Conservation (phyloP, 805 yeast genomes). For the Barnettozyma wickerhamii region DNA sequence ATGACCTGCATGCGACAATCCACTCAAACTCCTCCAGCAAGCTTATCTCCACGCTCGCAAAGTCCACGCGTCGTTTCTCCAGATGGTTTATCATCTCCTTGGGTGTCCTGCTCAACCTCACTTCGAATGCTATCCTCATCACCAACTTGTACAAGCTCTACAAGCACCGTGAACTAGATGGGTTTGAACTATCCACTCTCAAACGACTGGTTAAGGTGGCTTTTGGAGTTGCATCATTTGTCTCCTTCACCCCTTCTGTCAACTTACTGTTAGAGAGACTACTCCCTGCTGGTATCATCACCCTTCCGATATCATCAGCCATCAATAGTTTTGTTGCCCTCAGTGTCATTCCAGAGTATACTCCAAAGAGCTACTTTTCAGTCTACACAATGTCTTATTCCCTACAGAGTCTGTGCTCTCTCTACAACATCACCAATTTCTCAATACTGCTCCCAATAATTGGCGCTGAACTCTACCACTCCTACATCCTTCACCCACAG, state of each 20-base stretch:
- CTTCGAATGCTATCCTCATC: conserved; percentile 7
- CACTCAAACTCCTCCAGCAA: not conserved
- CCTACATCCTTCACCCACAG: conserved; percentile 14
- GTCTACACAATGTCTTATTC: too few species aligned
- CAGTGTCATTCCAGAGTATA: too few species aligned
- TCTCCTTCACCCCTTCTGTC: conserved; percentile 7
- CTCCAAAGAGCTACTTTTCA: too few species aligned
- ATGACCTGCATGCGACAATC: conserved; percentile 1
- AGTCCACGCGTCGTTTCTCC: conserved; percentile 10
- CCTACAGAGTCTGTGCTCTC: too few species aligned
- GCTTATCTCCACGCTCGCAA: not conserved
- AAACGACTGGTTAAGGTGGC: not conserved
- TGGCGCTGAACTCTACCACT: conserved; percentile 14
- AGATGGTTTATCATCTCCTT: conserved; percentile 9
- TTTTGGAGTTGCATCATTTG: not conserved
- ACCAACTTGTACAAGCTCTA: too few species aligned
- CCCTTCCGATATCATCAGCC: not conserved
- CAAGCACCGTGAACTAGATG: conserved; percentile 1
- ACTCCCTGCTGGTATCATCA: not conserved
- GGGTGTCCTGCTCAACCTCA: conserved; percentile 8
- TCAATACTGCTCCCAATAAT: conserved; percentile 18
- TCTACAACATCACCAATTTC: too few species aligned
- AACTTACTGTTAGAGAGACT: not conserved
- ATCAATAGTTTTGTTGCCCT: conserved; percentile 6
- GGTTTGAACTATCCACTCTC: not conserved